These are phyloP conservation scores for Debaryomycetaceae sp. DNA, from an alignment of 1,139 yeast species.

Conservation along the genomic window DNA sequence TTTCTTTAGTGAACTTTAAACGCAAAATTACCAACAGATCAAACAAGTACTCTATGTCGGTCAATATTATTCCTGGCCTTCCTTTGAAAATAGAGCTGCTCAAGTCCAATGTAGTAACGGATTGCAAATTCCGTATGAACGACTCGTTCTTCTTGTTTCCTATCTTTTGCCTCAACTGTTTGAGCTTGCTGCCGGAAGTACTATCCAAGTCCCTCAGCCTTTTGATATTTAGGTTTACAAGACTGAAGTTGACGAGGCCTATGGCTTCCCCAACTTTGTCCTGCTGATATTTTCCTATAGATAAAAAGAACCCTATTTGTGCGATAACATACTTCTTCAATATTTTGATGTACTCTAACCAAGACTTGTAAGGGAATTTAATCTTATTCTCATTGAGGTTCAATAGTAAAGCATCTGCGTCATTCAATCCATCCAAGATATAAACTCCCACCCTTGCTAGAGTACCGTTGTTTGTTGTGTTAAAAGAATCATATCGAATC, in stretches of 20 bases:
- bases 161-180: slow-evolving; percentile 24
- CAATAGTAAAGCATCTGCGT: slow-evolving; percentile 14
- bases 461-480: slow-evolving; percentile 36
- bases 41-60: slow-evolving; percentile 37
- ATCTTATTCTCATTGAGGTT: slow-evolving; percentile 8
- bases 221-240: slow-evolving; percentile 39
- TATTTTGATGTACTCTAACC: slow-evolving; percentile 33
- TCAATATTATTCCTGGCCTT: slow-evolving; percentile 33
- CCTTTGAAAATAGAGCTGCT: slow-evolving; percentile 35
- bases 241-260: slow-evolving; percentile 38
- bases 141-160: slow-evolving; percentile 27
- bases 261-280: slow-evolving; percentile 40
- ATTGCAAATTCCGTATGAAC: slow-evolving; percentile 29
- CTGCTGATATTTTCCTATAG: slow-evolving; percentile 42
- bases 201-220: slow-evolving; percentile 12
- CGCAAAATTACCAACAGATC: slow-evolving; percentile 38
- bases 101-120: slow-evolving; percentile 35
- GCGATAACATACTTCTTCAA: slow-evolving; percentile 37
- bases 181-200: slow-evolving; percentile 11
- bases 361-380: slow-evolving; percentile 18
- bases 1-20: slow-evolving; percentile 41
- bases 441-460: slow-evolving; percentile 42
- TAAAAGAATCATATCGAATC: slow-evolving; percentile 24
- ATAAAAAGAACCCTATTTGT: slow-evolving; percentile 40
- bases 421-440: slow-evolving; percentile 30